Evolutionary conservation across 2,329 filamentous ascomycete species (phyloP).

Genomic region (Aureobasidium sp.): DNA sequence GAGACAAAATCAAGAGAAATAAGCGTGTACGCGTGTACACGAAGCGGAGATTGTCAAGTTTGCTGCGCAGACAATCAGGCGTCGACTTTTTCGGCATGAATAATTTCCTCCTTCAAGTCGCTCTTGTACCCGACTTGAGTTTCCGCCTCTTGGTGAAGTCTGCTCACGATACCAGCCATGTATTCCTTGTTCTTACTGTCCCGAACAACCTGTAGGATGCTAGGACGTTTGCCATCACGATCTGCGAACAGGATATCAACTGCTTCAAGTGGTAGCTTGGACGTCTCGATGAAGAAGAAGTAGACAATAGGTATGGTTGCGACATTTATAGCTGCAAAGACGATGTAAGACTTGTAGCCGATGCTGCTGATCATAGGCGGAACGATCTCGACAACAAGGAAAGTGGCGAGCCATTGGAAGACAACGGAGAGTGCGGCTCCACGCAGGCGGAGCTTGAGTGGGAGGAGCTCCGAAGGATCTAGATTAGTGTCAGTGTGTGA

Average conservation of each 20-base stretch:
- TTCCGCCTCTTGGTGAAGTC: neutral
- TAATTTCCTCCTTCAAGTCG: neutral
- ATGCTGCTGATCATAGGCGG: conserved; percentile 41
- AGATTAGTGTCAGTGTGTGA: neutral
- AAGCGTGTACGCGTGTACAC: too few relatives aligned
- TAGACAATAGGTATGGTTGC: conserved; percentile 46
- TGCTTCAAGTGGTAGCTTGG: conserved; percentile 14
- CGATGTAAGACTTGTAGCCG: conserved; percentile 49
- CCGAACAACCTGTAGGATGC: neutral
- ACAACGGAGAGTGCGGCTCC: conserved; percentile 23
- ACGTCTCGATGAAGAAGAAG: conserved; percentile 38
- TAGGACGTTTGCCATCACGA: neutral
- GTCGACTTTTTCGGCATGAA: neutral
- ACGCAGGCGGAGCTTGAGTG: conserved; percentile 20
- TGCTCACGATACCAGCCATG: neutral
- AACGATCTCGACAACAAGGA: conserved; percentile 25
- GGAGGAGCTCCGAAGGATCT: conserved; percentile 22
- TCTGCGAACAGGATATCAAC: conserved; percentile 18
- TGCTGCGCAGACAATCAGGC: neutral
- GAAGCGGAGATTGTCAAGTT: too few relatives aligned
- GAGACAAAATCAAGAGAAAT: too few relatives aligned
- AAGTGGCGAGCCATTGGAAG: conserved; percentile 24
- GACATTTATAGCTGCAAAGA: conserved; percentile 57
- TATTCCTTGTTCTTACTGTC: neutral
- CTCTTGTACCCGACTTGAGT: conserved; percentile 14